Evolutionary conservation across 345 rosid species (phyloP).

Genomic region (Populus tremula): DNA sequence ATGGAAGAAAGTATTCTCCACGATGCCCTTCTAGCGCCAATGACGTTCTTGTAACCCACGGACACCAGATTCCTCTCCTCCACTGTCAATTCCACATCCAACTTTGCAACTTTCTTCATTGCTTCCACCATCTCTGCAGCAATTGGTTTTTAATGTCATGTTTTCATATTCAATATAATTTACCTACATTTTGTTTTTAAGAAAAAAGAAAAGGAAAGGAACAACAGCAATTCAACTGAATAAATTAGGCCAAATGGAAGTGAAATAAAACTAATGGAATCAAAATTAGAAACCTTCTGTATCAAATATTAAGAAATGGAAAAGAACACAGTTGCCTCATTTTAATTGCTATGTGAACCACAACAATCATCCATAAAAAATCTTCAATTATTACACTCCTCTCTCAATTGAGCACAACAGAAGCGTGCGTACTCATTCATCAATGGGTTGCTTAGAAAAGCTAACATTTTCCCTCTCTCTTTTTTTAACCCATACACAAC

Average conservation of each 20-base stretch:
- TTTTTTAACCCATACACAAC: background rate
- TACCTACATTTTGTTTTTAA: background rate
- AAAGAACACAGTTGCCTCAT: too few species aligned
- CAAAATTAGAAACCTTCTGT: background rate
- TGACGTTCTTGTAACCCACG: constrained; percentile 85
- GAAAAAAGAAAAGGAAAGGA: background rate
- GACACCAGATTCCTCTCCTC: constrained; percentile 86
- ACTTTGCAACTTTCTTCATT: constrained; percentile 72
- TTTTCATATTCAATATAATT: background rate
- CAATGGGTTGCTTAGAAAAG: background rate
- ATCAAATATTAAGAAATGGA: too few species aligned
- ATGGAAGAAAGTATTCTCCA: constrained; percentile 74
- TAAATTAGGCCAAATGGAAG: background rate
- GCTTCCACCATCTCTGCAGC: constrained; percentile 80
- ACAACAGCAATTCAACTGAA: background rate
- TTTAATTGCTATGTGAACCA: too few species aligned
- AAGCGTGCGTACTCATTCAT: background rate
- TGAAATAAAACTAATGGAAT: background rate
- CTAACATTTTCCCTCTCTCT: background rate
- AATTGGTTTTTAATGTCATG: background rate
- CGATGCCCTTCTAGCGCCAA: constrained; percentile 78
- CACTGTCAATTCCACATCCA: constrained; percentile 66
- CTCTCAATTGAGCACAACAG: background rate
- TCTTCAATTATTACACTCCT: background rate
- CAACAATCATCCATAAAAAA: background rate